Conservation (phyloP, 1,284 basidiomycete genomes). For the Papiliotrema terrestris region DNA sequence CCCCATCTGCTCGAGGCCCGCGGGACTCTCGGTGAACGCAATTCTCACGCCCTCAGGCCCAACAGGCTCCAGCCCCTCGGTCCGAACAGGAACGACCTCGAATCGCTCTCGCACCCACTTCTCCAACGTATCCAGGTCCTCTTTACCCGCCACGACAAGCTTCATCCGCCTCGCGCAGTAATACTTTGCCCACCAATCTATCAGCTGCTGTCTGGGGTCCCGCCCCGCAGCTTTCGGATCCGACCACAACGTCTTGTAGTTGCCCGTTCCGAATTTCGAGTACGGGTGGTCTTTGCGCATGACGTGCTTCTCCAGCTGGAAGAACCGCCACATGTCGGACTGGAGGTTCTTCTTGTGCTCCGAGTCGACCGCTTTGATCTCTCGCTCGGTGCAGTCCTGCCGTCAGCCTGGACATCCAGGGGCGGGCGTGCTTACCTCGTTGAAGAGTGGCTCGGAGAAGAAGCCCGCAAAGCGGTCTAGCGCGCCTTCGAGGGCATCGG, state of each 20-base stretch:
- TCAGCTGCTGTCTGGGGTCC: conserved; percentile 83
- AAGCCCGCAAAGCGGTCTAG: conserved; percentile 90
- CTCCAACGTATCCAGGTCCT: conserved; percentile 53
- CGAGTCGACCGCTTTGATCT: conserved; percentile 95
- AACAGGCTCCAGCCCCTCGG: conserved; percentile 29
- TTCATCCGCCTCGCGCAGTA: conserved; percentile 96
- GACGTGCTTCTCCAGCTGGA: conserved; percentile 90
- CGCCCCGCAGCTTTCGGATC: conserved; percentile 58
- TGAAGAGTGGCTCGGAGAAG: conserved; percentile 90
- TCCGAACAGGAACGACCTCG: conserved; percentile 40
- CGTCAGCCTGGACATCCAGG: not conserved
- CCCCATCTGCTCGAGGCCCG: conserved; percentile 67
- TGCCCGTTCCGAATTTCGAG: conserved; percentile 90
- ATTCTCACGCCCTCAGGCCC: conserved; percentile 43
- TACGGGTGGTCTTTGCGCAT: conserved; percentile 77
- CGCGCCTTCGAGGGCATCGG: conserved; percentile 75
- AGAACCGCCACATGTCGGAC: conserved; percentile 92
- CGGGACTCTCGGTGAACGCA: conserved; percentile 70
- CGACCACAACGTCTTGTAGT: conserved; percentile 75
- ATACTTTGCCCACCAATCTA: conserved; percentile 91
- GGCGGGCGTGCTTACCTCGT: conserved; percentile 42
- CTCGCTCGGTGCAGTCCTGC: conserved; percentile 79
- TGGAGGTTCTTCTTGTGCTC: conserved; percentile 99
- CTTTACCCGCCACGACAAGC: conserved; percentile 83
- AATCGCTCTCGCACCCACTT: conserved; percentile 45